Conservation (phyloP, 2,329 filamentous ascomycete species). For the Fusarium sp. region DNA sequence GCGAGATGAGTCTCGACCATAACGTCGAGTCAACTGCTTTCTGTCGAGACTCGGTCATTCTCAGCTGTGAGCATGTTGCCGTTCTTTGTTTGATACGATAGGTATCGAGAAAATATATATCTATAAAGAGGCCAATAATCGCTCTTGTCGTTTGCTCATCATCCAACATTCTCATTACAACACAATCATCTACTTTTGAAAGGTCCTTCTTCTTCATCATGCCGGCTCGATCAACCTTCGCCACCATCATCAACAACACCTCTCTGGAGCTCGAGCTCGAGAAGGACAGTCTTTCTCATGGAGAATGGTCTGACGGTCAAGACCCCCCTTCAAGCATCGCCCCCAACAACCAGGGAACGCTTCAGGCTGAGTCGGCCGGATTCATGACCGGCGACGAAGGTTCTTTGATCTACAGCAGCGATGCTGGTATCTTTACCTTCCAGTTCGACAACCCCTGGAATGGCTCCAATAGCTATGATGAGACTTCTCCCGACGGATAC, state of each 20-base stretch:
- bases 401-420: fast-evolving
- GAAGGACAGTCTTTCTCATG: background rate
- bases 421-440: background rate
- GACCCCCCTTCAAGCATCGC: background rate
- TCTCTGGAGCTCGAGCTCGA: background rate
- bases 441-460: background rate
- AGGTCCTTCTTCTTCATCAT: background rate
- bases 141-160: background rate
- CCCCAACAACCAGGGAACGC: background rate
- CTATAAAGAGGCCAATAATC: background rate
- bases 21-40: fast-evolving
- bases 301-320: background rate
- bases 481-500: background rate
- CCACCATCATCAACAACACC: background rate
- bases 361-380: background rate
- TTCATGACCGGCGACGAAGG: background rate
- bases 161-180: background rate
- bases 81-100: fast-evolving
- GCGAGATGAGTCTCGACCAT: background rate
- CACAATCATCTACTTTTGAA: background rate
- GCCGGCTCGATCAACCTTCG: background rate
- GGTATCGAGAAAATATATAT: fast-evolving
- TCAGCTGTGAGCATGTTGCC: background rate
- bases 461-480: background rate
- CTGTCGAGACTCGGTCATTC: background rate